Base-by-base conservation (phyloP, 768 basidiomycete genomes). In the Phylloporus arenicola region DNA sequence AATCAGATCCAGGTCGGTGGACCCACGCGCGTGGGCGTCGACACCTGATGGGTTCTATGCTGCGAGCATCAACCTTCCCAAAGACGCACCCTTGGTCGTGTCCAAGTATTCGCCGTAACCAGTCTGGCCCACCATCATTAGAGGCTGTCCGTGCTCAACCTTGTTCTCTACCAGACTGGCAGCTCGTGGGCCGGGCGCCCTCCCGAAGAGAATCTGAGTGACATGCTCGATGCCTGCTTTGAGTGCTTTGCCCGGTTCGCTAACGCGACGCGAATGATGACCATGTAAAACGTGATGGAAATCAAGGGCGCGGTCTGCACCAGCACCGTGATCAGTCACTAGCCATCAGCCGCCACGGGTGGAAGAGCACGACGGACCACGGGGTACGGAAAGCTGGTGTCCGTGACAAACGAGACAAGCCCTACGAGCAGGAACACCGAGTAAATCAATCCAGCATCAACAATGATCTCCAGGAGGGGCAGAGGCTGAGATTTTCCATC, bases 271-370 rank as follows among this genome's bases (percentile, higher is more conserved):
- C 72, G 73, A 22, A 74, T 62, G 35, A 74, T 71, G 31, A 74
- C 68, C 70, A 74, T 69, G 56, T 71, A 72, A 57, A 72, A 75
- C 8, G 70, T 67, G 60, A 74, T 74, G 4, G 67, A 68, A 45
- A 72, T 71, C 47, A 72, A 68, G 20, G 70, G 72, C 11, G 63
- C 63, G 43, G 68, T 58, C 71, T 72, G 24, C 30, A 31, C 12
- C 30, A 13, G 11, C 30, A 31, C 30, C 30, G 30, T 12, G 29
- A 27, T 7, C 16, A 38, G 19, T 33, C 20, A 17, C 22, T 1
- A 33, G n/a, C 13, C 12, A 27, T 13, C 13, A 31, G 12, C 30
- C 7, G 12, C 24, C 11, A 31, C 17, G 19, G 42, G n/a, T 14
- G 38, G 48, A 3, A 22, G 1, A 17, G 1, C 20, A 44, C 6